phyloP scores from a whole-genome alignment of 164 flowering plant species.

The Macadamia integrifolia region DNA sequence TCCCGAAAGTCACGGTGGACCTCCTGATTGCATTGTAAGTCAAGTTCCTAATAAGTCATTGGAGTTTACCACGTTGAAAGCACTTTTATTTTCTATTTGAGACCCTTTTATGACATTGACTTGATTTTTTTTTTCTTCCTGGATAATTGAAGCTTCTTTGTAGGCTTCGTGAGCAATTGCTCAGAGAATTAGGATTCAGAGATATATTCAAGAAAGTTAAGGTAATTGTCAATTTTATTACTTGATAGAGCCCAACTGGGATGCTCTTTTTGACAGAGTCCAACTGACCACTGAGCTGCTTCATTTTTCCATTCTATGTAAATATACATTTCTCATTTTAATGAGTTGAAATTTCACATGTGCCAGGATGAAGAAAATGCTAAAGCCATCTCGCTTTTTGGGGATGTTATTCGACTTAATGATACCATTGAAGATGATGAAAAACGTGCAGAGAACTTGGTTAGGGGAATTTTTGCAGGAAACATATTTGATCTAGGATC shows the following conservation, averaged over 20 bases:
- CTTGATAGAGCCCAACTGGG: no score
- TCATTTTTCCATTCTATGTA: no score
- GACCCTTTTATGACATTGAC: constrained; percentile 2
- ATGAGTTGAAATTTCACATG: constrained; percentile 3
- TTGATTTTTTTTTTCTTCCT: constrained; percentile 1
- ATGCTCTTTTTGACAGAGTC: no score
- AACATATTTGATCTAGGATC: constrained; percentile 99
- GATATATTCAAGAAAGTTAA: constrained; percentile 97
- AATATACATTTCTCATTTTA: no score
- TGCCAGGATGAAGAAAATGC: constrained; percentile 94
- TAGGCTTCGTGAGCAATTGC: constrained; percentile 88
- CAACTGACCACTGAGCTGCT: no score
- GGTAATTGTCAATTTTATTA: constrained; percentile 31
- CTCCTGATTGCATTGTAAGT: constrained; percentile 92
- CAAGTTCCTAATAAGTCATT: background rate
- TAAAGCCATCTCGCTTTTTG: constrained; percentile 83
- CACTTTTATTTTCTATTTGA: background rate
- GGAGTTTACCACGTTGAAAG: background rate
- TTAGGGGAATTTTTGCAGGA: constrained; percentile 96
- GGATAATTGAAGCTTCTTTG: constrained; percentile 62
- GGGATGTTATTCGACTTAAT: constrained; percentile 60
- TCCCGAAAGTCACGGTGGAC: constrained; percentile 96
- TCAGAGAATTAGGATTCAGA: constrained; percentile 85
- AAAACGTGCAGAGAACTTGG: constrained; percentile 72
- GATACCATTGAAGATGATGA: constrained; percentile 85